phyloP scores from a whole-genome alignment of 148 eudicot species.

The Rhododendron henanense region DNA sequence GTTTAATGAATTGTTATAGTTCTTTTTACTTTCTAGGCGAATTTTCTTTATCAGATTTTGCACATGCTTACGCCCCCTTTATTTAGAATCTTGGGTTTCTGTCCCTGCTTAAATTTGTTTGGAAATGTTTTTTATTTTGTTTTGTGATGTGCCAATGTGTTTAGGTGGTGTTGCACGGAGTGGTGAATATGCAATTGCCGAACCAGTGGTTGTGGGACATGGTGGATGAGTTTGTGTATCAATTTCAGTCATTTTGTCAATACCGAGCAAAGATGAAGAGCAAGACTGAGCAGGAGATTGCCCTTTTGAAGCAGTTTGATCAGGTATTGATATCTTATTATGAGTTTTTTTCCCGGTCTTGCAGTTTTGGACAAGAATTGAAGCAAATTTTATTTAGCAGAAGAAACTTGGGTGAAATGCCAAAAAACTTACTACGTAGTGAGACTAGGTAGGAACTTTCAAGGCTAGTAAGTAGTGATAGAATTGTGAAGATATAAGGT shows the following conservation, averaged over 20 bases:
- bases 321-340: conserved; percentile 42
- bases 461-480: background rate
- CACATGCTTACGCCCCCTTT: background rate
- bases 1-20: background rate
- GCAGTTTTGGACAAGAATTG: background rate
- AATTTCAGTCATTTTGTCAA: conserved; percentile 95
- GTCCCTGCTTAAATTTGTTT: background rate
- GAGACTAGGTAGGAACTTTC: background rate
- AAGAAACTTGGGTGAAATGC: background rate
- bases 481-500: background rate
- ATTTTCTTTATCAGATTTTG: background rate
- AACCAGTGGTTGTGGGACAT: conserved; percentile 99
- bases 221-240: conserved; percentile 98
- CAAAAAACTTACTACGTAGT: background rate
- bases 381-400: background rate
- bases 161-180: conserved; percentile 80
- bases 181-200: conserved; percentile 91
- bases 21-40: background rate
- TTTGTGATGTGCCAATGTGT: conserved; percentile 6
- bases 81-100: background rate
- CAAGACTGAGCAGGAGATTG: conserved; percentile 87
- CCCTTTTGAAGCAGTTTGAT: conserved; percentile 62
- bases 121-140: background rate
- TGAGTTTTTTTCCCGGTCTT: background rate
- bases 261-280: conserved; percentile 92